Evolutionary conservation across 78 protist species (phyloP), one percentile per base, ranked within the genome.

Genomic region (Chrysochromulina parva): DNA sequence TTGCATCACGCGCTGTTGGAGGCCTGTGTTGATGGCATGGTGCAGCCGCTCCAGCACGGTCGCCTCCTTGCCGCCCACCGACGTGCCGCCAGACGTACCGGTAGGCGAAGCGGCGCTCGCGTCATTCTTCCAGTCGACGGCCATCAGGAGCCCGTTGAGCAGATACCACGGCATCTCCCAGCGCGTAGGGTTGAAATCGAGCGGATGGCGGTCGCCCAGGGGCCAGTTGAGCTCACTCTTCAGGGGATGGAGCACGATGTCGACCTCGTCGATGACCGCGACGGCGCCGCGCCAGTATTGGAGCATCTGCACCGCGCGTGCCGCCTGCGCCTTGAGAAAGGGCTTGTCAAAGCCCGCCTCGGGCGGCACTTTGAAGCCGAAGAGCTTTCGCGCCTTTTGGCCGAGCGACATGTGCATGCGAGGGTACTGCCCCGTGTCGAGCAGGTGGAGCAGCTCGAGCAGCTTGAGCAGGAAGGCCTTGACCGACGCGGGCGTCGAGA

Each of bases 101-200:
- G 38, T 19, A 4, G 80, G 53, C 9, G 4, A 13, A 58, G 62
- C 62, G 24, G 62, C 62, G 7, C 24, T 58, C 62, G 62, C 62
- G 24, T 7, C 7, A 13, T 58, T 58, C 55, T 53, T 16, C 55
- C 13, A 2, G 53, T 19, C 13, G 14, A 1, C 48, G 50, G 76
- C 48, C n/a, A 28, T 2, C 20, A 74, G 3, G 55, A 74, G 53
- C 19, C 24, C 60, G 85, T 16, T 1, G 26, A 76, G 59, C 47
- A 95, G 89, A 74, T 85, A 69, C 88, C 91, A 67, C 14, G 96
- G 95, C 14, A 94, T 87, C 58, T 95, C 94, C 97, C 97, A 95
- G 4, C 97, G 97, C 57, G 58, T 19, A 4, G 86, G 86, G 16
- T 88, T 52, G 28, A 80, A 73, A 38, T 90, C 92, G 26, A 90